Percentiles rank a stretch among this genome's conserved stretches.
Conservation (phyloP, 176 grass and related monocot genomes). For the Ananas comosus region DNA sequence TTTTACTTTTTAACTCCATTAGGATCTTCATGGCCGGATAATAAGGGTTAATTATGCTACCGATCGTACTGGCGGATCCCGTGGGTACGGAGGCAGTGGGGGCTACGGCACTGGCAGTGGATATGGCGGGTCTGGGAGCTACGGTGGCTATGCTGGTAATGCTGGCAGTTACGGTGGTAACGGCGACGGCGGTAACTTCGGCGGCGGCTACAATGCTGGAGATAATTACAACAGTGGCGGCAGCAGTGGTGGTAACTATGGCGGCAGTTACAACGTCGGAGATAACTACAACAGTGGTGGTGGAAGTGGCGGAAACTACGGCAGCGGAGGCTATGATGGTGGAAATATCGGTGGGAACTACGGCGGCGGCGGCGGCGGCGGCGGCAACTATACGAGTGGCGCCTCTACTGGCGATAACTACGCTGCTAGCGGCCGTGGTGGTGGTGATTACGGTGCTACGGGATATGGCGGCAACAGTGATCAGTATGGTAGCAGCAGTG, state of each 20-base stretch:
- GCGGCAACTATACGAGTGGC: background rate
- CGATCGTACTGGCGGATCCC: slow-evolving; percentile 23
- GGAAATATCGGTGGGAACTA: background rate
- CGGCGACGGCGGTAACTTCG: background rate
- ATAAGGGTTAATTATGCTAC: slow-evolving; percentile 55
- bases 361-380: background rate
- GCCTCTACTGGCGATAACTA: background rate
- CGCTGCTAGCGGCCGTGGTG: background rate
- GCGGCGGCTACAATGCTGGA: background rate
- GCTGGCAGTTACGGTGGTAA: background rate
- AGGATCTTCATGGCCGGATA: slow-evolving; percentile 56
- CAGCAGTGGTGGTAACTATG: slow-evolving; percentile 10
- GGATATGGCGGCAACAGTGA: background rate
- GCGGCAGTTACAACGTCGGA: background rate
- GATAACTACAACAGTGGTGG: background rate
- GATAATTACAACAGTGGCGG: background rate
- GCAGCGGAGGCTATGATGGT: background rate
- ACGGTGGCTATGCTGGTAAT: background rate
- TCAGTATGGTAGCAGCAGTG: background rate
- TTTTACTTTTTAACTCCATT: slow-evolving; percentile 12
- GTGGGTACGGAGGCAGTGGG: slow-evolving; percentile 17
- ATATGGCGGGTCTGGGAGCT: background rate
- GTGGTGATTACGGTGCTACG: background rate
- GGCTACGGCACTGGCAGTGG: slow-evolving; percentile 17
- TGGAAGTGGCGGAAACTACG: background rate